phyloP scores from a whole-genome alignment of 2,329 filamentous ascomycete genomes.

The Aspergillus pseudonomiae region DNA sequence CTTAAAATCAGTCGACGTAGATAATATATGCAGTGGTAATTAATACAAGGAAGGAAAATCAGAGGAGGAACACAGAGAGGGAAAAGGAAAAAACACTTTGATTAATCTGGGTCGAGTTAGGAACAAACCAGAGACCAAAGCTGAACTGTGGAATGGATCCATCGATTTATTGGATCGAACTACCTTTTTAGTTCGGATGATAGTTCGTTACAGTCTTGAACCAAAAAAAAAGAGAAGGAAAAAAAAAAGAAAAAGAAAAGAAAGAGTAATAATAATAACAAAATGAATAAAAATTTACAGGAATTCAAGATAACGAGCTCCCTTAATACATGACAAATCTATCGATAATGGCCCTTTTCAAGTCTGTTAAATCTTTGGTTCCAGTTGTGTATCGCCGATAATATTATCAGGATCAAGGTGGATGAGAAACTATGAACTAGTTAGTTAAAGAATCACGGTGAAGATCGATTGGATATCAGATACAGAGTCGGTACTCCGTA shows the following conservation, averaged over 20 bases:
- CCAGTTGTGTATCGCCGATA: neutral
- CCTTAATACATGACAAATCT: neutral
- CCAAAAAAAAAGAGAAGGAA: slow-evolving; percentile 2
- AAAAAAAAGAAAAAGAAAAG: neutral
- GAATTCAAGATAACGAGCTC: neutral
- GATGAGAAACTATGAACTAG: neutral
- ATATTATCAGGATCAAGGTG: slow-evolving; percentile 11
- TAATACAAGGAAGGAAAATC: slow-evolving; percentile 4
- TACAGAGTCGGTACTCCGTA: too few species aligned
- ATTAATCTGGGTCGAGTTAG: neutral
- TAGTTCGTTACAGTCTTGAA: slow-evolving; percentile 2
- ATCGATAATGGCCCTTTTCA: neutral
- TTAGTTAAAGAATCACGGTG: neutral
- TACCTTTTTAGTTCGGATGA: slow-evolving; percentile 1
- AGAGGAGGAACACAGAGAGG: slow-evolving; percentile 5
- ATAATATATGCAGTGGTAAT: neutral
- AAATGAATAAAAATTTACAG: neutral
- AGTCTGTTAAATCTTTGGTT: neutral
- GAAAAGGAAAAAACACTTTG: neutral
- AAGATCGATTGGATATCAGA: slow-evolving; percentile 7
- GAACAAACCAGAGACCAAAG: neutral
- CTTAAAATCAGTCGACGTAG: neutral
- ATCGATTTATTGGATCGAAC: neutral
- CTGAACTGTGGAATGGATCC: slow-evolving; percentile 2
- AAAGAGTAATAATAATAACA: neutral